These are phyloP conservation scores for Xylaria sp. DNA, from an alignment of 2,329 filamentous ascomycete genomes.

Conservation along the genomic window DNA sequence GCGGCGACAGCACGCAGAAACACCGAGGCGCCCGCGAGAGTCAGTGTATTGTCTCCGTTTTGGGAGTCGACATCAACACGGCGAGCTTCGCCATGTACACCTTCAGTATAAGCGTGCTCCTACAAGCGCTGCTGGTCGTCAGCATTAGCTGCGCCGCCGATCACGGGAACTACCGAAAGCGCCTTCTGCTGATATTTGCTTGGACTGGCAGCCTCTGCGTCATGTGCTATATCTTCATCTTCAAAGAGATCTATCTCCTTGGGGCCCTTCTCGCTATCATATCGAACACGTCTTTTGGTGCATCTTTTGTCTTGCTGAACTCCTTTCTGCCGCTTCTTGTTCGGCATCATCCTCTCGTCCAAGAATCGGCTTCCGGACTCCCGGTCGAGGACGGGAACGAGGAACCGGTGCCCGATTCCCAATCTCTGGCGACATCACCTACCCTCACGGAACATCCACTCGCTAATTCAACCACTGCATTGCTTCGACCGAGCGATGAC, in stretches of 20 bases:
- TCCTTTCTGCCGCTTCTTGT: constrained; percentile 94
- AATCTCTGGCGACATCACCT: constrained; percentile 52
- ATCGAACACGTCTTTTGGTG: constrained; percentile 93
- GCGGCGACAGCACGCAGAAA: constrained; percentile 71
- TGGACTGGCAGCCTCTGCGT: constrained; percentile 83
- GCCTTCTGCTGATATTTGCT: constrained; percentile 85
- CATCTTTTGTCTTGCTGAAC: constrained; percentile 94
- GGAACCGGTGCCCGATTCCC: constrained; percentile 51
- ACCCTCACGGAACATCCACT: constrained; percentile 46
- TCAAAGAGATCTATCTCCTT: constrained; percentile 79
- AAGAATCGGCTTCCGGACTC: constrained; percentile 44
- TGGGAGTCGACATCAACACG: constrained; percentile 91
- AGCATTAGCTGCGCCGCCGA: constrained; percentile 97
- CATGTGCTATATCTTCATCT: constrained; percentile 87
- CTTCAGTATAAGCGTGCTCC: constrained; percentile 89
- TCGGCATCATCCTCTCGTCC: constrained; percentile 76
- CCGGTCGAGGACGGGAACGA: constrained; percentile 48
- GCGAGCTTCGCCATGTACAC: constrained; percentile 99
- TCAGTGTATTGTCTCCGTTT: constrained; percentile 84
- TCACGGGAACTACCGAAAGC: constrained; percentile 92
- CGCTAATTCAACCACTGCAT: constrained; percentile 59
- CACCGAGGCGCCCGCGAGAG: constrained; percentile 55
- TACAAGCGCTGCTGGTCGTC: constrained; percentile 91
- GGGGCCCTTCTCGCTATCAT: constrained; percentile 87
- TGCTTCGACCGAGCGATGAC: constrained; percentile 55